A percentile compares a stretch with the other conserved stretches of the same genome.
Evolutionary conservation across 805 yeast species (phyloP).

Genomic region (Martiniozyma abietophila): DNA sequence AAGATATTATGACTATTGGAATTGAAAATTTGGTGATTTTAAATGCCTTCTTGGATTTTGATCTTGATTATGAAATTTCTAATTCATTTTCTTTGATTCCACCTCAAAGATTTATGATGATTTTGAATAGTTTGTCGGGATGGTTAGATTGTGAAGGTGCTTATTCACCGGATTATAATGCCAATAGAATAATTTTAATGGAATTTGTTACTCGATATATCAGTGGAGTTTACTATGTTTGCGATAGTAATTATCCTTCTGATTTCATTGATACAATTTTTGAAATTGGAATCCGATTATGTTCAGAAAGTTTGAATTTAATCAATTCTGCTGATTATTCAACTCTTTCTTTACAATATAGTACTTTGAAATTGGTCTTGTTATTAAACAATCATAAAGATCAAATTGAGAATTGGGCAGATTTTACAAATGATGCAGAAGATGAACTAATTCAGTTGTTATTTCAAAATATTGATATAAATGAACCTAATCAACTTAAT

Average conservation of each 20-base stretch:
- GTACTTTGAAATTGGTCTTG: slow-evolving; percentile 36
- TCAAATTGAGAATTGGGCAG: slow-evolving; percentile 28
- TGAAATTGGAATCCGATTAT: slow-evolving; percentile 29
- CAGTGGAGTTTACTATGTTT: slow-evolving; percentile 23
- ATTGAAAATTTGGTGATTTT: slow-evolving; percentile 39
- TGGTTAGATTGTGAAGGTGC: slow-evolving; percentile 60
- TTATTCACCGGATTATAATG: slow-evolving; percentile 45
- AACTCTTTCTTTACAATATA: slow-evolving; percentile 34
- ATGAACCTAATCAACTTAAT: slow-evolving; percentile 23
- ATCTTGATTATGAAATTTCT: slow-evolving; percentile 20
- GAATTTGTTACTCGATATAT: slow-evolving; percentile 29
- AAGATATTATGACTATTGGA: slow-evolving; percentile 35
- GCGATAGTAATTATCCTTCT: slow-evolving; percentile 23
- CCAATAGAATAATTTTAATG: slow-evolving; percentile 42
- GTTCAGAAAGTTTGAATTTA: slow-evolving; percentile 37
- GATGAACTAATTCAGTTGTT: slow-evolving; percentile 38
- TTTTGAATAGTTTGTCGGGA: slow-evolving; percentile 38
- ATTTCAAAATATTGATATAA: slow-evolving; percentile 11
- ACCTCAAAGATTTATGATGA: slow-evolving; percentile 55
- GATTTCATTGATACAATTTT: slow-evolving; percentile 24
- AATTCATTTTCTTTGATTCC: slow-evolving; percentile 38
- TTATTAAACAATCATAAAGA: slow-evolving; percentile 22
- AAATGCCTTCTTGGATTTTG: slow-evolving; percentile 32
- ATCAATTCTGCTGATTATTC: slow-evolving; percentile 18
- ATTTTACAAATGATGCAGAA: slow-evolving; percentile 27